Evolutionary conservation across 495 filamentous ascomycete species (phyloP), one percentile per base, ranked within the genome.

Genomic region (Annulohypoxylon nitens): DNA sequence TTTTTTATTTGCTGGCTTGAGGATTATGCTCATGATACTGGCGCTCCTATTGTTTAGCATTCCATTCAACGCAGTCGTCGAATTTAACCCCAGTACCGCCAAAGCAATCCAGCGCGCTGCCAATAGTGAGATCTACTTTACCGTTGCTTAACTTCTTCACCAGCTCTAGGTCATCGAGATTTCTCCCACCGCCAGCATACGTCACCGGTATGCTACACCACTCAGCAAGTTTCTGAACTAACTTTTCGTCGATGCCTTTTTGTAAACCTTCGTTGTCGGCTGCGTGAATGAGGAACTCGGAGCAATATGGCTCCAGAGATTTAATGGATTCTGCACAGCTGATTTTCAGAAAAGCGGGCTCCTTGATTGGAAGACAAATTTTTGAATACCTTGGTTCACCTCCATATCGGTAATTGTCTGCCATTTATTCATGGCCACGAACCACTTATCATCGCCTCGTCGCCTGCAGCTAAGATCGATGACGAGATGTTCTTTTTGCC

Each of bases 361-460:
- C 37, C 16, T 41, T 5, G 30, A 37, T 10, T 14, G 26, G 37
- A 25, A 54, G 50, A 14, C 30, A 16, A 3, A 25, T 25, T 3
- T 9, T 10, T 37, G 75, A 85, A 58, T 83, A 93, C 96, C 91
- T 84, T 91, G 83, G 75, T 89, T 93, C 64, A 98, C 89, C 76
- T 98, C 95, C 90, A 97, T 94, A 78, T 97, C 93, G 0, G 96
- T 98, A 66, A 98, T 90, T 3, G 93, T 95, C 83, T 98, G 95
- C 96, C 96, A 99, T 80, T 97, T 95, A 79, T 98, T 91, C 93
- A 96, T 99, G 45, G 96, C 95, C 33, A 99, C 95, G 68, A 93
- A 91, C 95, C 96, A 99, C 55, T 71, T 87, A 11, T 88, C 87
- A 12, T 88, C 83, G 16, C 86, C 93, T 64, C 89, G 88, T 50